These are phyloP conservation scores for Myrica gale DNA, from an alignment of 306 rosid species.

Conservation along the genomic window DNA sequence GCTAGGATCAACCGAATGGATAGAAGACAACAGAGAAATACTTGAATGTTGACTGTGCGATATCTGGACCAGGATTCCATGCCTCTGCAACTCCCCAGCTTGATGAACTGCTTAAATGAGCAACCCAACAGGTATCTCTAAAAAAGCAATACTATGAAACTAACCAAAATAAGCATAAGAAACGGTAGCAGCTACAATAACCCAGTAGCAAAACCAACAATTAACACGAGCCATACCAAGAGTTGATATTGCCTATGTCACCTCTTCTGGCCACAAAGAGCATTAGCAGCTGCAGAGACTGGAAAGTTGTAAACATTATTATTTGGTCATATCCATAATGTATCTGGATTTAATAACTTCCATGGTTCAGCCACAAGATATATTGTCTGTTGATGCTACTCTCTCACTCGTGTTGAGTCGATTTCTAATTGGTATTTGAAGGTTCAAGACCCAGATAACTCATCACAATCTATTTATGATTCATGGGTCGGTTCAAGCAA, in stretches of 20 bases:
- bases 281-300: neutral
- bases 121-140: slow-evolving; percentile 55
- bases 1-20: slow-evolving; percentile 84
- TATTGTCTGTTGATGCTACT: neutral
- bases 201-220: neutral
- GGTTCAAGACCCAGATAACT: slow-evolving; percentile 72
- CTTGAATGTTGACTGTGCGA: slow-evolving; percentile 63
- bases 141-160: slow-evolving; percentile 10
- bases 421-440: slow-evolving; percentile 24
- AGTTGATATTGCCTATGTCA: neutral
- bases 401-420: neutral
- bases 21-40: slow-evolving; percentile 73
- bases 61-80: slow-evolving; percentile 48
- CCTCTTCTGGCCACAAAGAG: neutral
- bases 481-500: slow-evolving; percentile 50
- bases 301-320: neutral
- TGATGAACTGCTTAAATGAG: slow-evolving; percentile 62
- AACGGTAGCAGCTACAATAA: neutral
- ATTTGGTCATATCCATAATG: neutral
- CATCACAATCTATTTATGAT: slow-evolving; percentile 59
- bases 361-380: neutral
- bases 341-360: slow-evolving; percentile 1
- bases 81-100: slow-evolving; percentile 74
- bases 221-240: neutral
- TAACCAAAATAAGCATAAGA: neutral